These are phyloP conservation scores for Thalassiosira tumida DNA, from an alignment of 352 stramenopile genomes.

Conservation along the genomic window DNA sequence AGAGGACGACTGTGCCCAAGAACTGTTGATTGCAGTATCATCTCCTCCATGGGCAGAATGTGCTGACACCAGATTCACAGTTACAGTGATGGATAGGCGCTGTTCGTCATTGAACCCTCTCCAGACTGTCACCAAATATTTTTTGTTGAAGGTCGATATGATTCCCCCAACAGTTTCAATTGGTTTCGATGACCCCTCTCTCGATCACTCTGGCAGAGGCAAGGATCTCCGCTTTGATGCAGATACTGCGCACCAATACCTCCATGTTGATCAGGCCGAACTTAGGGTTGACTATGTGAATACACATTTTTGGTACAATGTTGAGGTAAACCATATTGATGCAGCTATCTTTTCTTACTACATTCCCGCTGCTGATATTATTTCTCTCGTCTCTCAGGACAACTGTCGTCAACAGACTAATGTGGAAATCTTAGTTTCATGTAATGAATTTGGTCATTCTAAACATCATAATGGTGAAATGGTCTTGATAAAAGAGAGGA, in stretches of 20 bases:
- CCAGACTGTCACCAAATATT: background rate
- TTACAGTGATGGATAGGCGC: background rate
- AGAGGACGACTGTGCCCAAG: slow-evolving; percentile 20
- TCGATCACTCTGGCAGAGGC: too few relatives aligned
- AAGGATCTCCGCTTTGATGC: too few relatives aligned
- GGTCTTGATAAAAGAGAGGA: background rate
- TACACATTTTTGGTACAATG: slow-evolving; percentile 4
- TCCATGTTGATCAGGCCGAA: background rate
- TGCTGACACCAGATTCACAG: background rate
- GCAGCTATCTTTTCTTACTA: too few relatives aligned
- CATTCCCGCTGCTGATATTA: too few relatives aligned
- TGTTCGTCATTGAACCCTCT: background rate
- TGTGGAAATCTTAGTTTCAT: background rate
- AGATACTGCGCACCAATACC: background rate
- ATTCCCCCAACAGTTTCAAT: background rate
- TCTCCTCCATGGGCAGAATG: background rate
- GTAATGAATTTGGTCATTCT: slow-evolving; percentile 18
- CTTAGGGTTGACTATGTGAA: background rate
- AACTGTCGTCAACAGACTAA: background rate
- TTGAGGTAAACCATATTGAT: too few relatives aligned
- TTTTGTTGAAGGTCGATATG: background rate
- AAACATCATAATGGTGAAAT: background rate
- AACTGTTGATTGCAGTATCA: background rate
- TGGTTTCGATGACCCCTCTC: background rate
- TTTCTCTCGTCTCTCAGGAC: slow-evolving; percentile 7